Conservation (phyloP, 495 filamentous ascomycete genomes). For the Penicillium desertorum region DNA sequence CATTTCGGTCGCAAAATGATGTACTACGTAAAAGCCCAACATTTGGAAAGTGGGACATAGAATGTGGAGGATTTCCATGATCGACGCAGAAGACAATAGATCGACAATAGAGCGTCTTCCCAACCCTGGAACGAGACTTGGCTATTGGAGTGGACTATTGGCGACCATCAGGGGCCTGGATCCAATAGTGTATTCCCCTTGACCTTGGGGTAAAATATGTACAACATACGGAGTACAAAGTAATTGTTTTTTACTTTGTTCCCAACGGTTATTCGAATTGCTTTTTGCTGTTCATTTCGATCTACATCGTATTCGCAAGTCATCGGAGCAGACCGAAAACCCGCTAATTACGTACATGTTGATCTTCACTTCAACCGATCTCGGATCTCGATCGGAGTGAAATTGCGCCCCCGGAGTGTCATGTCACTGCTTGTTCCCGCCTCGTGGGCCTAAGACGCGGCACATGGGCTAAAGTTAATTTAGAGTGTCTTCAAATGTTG, state of each 20-base stretch:
- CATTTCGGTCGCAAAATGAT: not conserved
- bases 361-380: constrained; percentile 10
- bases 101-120: constrained; percentile 7
- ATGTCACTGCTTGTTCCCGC: constrained; percentile 16
- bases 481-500: not conserved
- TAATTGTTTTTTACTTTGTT: not conserved
- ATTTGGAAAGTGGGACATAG: not conserved
- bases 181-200: constrained; percentile 21
- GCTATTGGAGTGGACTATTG: constrained; percentile 30
- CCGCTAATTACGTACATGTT: constrained; percentile 9
- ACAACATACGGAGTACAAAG: not conserved
- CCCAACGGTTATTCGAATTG: not conserved
- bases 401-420: constrained; percentile 16
- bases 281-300: not conserved
- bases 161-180: constrained; percentile 24
- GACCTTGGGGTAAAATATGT: not conserved
- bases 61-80: constrained; percentile 9
- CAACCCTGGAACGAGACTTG: constrained; percentile 18
- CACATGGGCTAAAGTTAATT: constrained; percentile 7
- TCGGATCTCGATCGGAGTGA: constrained; percentile 9
- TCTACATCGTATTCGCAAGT: not conserved
- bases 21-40: not conserved
- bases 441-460: constrained; percentile 25
- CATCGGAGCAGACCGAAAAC: not conserved
- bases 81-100: not conserved